phyloP scores from a whole-genome alignment of 2,329 filamentous ascomycete species.

The Proliferodiscus dingleyae region DNA sequence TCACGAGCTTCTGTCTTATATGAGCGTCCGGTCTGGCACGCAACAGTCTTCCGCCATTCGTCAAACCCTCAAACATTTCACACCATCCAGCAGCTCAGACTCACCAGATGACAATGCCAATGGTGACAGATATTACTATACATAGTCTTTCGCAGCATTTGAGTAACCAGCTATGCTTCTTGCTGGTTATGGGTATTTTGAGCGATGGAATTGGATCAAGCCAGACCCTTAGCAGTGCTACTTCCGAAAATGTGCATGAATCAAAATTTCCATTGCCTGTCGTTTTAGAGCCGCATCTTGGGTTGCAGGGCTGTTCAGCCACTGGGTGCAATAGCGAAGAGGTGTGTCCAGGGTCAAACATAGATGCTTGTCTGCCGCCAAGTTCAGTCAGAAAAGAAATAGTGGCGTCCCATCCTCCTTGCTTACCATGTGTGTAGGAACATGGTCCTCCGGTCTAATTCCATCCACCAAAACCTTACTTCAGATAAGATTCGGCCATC shows the following conservation, averaged over 20 bases:
- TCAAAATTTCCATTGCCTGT: constrained; percentile 2
- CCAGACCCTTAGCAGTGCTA: neutral
- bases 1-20: no score
- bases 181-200: no score
- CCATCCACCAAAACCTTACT: constrained; percentile 12
- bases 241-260: neutral
- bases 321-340: neutral
- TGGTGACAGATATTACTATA: no score
- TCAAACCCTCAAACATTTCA: no score
- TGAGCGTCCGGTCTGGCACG: no score
- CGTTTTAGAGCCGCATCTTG: constrained; percentile 10
- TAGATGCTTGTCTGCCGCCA: neutral
- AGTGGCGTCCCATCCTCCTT: constrained; percentile 3
- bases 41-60: no score
- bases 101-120: no score
- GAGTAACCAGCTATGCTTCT: no score
- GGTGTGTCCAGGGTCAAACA: neutral
- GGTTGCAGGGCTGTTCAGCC: constrained; percentile 5
- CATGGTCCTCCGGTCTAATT: constrained; percentile 2
- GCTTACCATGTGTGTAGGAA: constrained; percentile 8
- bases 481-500: constrained; percentile 22
- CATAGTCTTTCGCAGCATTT: no score
- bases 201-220: no score
- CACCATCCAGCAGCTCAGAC: no score
- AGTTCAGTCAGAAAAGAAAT: neutral